Evolutionary conservation across 2,329 filamentous ascomycete species (phyloP), one percentile per base, ranked within the genome.

Genomic region (Aspergillus caelatus): DNA sequence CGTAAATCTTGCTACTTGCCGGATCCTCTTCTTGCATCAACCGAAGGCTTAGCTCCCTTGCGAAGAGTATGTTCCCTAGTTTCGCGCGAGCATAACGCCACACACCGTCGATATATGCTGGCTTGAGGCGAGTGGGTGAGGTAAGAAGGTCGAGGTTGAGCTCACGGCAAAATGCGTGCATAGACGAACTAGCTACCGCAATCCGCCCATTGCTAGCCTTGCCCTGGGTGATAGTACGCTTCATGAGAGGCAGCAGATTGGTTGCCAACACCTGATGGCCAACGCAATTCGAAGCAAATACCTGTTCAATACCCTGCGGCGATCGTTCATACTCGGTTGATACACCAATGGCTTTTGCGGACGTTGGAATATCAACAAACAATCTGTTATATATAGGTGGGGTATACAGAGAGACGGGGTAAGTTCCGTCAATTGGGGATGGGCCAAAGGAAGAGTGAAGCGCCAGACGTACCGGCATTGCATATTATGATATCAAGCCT

Each of bases 251-350:
- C 4, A 71, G 72, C 3, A 86, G 75, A 4, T 85, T 77, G 60
- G 81, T 80, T 68, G 83, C 82, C 0, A 86, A 77, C 2, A 85
- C 71, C 16, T 82, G 79, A 66, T 86, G 82, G 6, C 83, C 83
- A 48, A 85, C 76, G 65, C 85, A 82, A 61, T 79, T 82, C 65
- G 84, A 75, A 5, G 75, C 82, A 66, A 86, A 86, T 8, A 80
- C 82, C 36, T 70, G 67, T 67, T 86, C 84, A 46, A 84, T 69
- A 9, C 80, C 80, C 23, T 85, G 67, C 2, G 69, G 66, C 9
- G 71, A 76, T 34, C 70, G 64, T 26, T 64, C 64, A 60, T 68
- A 72, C 30, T 74, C 53, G 23, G 65, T 55, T 23, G 64, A 60
- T 4, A 71, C 62, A 3, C 71, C 66, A 11, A 72, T 58, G 45